A percentile compares a stretch with the other conserved stretches of the same genome.
Conservation (phyloP, 2,329 filamentous ascomycete genomes). For the Xylariaceae sp. region DNA sequence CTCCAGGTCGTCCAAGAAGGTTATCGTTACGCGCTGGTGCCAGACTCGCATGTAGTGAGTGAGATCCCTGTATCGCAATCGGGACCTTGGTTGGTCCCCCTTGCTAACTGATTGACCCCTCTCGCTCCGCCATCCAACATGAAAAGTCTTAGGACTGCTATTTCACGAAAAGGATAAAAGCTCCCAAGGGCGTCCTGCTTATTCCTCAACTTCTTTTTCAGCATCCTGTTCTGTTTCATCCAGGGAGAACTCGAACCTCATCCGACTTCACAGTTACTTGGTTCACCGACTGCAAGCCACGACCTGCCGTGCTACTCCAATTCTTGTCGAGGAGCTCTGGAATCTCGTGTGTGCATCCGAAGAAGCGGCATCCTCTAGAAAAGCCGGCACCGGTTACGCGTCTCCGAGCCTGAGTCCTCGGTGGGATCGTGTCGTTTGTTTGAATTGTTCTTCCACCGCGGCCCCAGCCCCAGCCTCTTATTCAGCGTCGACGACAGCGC, state of each 20-base stretch:
- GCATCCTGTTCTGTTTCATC: not conserved
- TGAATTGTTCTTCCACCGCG: not conserved
- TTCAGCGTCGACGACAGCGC: not conserved
- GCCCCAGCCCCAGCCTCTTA: conserved; percentile 11
- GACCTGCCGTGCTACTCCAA: conserved; percentile 11
- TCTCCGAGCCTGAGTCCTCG: not conserved
- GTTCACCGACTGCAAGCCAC: conserved; percentile 9
- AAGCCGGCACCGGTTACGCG: not conserved
- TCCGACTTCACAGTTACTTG: not conserved
- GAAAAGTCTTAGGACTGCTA: conserved; percentile 6
- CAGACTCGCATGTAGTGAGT: conserved; percentile 2
- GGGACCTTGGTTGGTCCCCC: conserved; percentile 13
- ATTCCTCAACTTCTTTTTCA: conserved; percentile 6
- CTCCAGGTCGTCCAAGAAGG: conserved; percentile 4
- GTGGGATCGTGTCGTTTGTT: conserved; percentile 2
- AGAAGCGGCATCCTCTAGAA: not conserved
- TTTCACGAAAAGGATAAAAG: conserved; percentile 14
- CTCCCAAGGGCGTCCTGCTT: not conserved
- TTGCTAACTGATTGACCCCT: conserved; percentile 13
- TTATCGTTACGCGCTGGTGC: conserved; percentile 7
- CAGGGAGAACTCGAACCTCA: not conserved
- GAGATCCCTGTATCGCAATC: conserved; percentile 17
- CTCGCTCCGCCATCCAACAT: conserved; percentile 7
- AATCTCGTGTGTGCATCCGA: conserved; percentile 2
- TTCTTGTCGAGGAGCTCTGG: conserved; percentile 1